Evolutionary conservation across 2,329 filamentous ascomycete species (phyloP), one percentile per base, ranked within the genome.

Genomic region (Aspergillus niger): DNA sequence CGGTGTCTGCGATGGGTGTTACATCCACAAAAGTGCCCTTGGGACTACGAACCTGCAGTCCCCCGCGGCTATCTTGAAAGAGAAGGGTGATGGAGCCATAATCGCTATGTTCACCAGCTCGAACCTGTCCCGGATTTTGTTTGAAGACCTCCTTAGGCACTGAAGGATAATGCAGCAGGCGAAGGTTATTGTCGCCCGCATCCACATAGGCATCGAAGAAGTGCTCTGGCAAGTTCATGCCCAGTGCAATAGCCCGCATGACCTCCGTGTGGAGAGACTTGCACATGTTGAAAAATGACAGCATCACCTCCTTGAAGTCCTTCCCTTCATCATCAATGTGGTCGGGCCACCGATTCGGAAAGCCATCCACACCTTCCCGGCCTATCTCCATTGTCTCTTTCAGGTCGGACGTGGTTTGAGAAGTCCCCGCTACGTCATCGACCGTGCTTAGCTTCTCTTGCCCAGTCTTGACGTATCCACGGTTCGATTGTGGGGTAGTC

Each of bases 161-260:
- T 8, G 85, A 78, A 0, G 91, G 91, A 71, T 95, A 95, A 73
- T 94, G 91, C 66, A 95, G 80, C 63, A 95, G 78, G 5, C 91
- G 84, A 64, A 94, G 79, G 1, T 82, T 91, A 69, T 91, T 91
- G 71, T 91, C 88, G 1, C 87, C 87, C 1, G 79, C 85, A 67
- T 89, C 85, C 0, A 91, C 88, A 71, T 85, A 96, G 4, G 74
- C 69, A 68, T 97, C 91, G 69, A 97, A 97, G 82, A 89, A 96
- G 3, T 69, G 70, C 69, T 88, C 84, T 0, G 87, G 84, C 15
- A 95, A 79, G 0, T 84, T 88, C 85, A 96, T 87, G 0, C 90
- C 92, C n/a, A 94, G 78, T 0, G 91, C 91, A 63, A 96, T 91
- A 8, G 91, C 91, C 4, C 89, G 82, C 91, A 96, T 96, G 20